Evolutionary conservation across 805 yeast genomes (phyloP), one percentile per base, ranked within the genome.

Genomic region (Starmera caribaea): DNA sequence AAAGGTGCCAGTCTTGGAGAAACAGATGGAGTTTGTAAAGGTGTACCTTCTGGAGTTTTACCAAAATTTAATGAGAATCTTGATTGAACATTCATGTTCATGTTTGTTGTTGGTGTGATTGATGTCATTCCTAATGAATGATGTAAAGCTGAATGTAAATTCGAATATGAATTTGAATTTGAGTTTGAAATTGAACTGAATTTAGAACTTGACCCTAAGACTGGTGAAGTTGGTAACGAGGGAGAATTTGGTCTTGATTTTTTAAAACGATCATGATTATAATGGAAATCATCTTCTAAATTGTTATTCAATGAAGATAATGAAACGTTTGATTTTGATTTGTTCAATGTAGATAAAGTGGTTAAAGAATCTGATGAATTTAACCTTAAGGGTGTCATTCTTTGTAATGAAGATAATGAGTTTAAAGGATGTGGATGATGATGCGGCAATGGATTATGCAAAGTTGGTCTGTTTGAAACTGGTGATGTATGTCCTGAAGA

Each of bases 311-410:
- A 44, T 8, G 58, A 53, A 1, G 59, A 47, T 10, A 54, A 33
- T 5, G 57, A 51, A 13, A 48, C 49, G 32, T 53, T 48, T 8
- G 57, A 51, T 40, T 51, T 53, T 10, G 54, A 39, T 48, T 53
- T 43, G 34, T 45, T 40, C 37, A 41, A 21, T 33, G 38, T 34
- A 11, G 43, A 24, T n/a, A 24, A 8, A 3, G n/a, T 27, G 15
- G 31, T 28, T 16, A 13, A 9, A 13, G 21, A 14, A 21, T 21
- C 26, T 21, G 26, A 21, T n/a, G 14, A 12, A 21, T 26, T 24
- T 43, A 44, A 50, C 40, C 66, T 55, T 24, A 76, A 51, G 8
- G 81, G 83, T 0, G 82, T 78, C 80, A 78, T 74, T 51, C 79
- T 65, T 52, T 78, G 83, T 39, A 79, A 55, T 3, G 82, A 69